Conservation (phyloP, 768 basidiomycete species). For the Ephemerocybe angulata region DNA sequence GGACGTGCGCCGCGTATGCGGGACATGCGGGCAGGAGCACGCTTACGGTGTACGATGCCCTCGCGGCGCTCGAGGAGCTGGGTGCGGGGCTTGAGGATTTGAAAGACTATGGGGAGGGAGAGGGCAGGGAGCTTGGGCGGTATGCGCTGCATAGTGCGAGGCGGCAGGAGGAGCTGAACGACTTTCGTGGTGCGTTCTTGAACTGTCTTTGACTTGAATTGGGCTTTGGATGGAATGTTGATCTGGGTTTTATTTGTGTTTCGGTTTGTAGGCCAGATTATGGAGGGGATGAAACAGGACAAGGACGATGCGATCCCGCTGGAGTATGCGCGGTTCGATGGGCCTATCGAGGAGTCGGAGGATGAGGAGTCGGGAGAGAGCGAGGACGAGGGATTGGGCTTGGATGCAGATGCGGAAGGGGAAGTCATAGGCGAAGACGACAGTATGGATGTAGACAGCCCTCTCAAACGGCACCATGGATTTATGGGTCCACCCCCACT, state of each 20-base stretch:
- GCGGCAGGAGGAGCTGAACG: constrained; percentile 68
- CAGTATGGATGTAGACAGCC: constrained; percentile 29
- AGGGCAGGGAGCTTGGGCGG: constrained; percentile 65
- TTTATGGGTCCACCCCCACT: constrained; percentile 39
- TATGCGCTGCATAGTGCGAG: constrained; percentile 63
- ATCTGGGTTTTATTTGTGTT: constrained; percentile 28
- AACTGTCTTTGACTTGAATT: too few relatives aligned
- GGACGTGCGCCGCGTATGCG: constrained; percentile 69
- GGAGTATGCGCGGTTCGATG: constrained; percentile 38
- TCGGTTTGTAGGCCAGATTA: constrained; percentile 49
- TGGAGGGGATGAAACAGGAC: constrained; percentile 53
- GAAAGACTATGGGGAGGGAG: constrained; percentile 57
- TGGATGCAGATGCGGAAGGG: constrained; percentile 20
- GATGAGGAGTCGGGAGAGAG: constrained; percentile 26
- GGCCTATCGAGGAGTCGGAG: constrained; percentile 17
- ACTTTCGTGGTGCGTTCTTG: constrained; percentile 60
- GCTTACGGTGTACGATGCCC: constrained; percentile 56
- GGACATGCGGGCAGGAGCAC: constrained; percentile 67
- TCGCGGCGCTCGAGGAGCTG: constrained; percentile 68
- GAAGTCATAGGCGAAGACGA: constrained; percentile 22
- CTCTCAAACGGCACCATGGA: constrained; percentile 25
- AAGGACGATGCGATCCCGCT: constrained; percentile 55
- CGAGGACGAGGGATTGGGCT: constrained; percentile 32
- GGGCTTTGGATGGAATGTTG: constrained; percentile 15
- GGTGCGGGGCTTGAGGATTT: constrained; percentile 72